phyloP scores from a whole-genome alignment of 2,329 filamentous ascomycete genomes.

The Colletotrichum coccodes region DNA sequence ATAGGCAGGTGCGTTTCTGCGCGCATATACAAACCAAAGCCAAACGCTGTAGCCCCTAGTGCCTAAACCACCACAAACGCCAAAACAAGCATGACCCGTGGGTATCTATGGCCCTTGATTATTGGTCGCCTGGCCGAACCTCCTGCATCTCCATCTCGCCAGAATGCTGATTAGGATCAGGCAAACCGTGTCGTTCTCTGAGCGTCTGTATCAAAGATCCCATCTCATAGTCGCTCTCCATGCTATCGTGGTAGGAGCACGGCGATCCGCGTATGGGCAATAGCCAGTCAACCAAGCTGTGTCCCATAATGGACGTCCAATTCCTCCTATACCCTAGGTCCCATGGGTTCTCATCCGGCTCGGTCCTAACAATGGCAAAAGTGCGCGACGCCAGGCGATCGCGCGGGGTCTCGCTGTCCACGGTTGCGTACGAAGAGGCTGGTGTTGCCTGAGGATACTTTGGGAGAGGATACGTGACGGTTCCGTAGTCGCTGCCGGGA shows the following conservation, averaged over 20 bases:
- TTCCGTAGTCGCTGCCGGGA: constrained; percentile 54
- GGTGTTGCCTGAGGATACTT: constrained; percentile 34
- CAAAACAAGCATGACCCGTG: background rate
- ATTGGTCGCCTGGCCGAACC: constrained; percentile 2
- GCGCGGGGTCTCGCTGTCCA: constrained; percentile 21
- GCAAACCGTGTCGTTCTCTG: constrained; percentile 54
- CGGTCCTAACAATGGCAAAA: constrained; percentile 83
- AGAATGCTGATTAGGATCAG: constrained; percentile 35
- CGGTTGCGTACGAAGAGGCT: constrained; percentile 4
- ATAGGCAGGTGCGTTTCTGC: background rate
- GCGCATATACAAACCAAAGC: background rate
- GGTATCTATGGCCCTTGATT: constrained; percentile 12
- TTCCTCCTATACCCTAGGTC: constrained; percentile 78
- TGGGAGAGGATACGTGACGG: constrained; percentile 69
- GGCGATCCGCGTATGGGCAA: constrained; percentile 81
- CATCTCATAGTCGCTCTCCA: constrained; percentile 74
- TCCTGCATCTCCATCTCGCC: constrained; percentile 43
- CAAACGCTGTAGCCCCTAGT: background rate
- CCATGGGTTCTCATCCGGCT: constrained; percentile 86
- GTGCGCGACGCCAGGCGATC: constrained; percentile 66
- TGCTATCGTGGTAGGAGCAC: constrained; percentile 73
- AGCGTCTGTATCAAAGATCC: constrained; percentile 70
- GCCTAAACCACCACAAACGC: background rate
- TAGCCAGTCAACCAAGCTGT: constrained; percentile 78
- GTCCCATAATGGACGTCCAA: constrained; percentile 83